Base-by-base conservation (phyloP, 2,329 filamentous ascomycete species). In the Fusarium penzigii region DNA sequence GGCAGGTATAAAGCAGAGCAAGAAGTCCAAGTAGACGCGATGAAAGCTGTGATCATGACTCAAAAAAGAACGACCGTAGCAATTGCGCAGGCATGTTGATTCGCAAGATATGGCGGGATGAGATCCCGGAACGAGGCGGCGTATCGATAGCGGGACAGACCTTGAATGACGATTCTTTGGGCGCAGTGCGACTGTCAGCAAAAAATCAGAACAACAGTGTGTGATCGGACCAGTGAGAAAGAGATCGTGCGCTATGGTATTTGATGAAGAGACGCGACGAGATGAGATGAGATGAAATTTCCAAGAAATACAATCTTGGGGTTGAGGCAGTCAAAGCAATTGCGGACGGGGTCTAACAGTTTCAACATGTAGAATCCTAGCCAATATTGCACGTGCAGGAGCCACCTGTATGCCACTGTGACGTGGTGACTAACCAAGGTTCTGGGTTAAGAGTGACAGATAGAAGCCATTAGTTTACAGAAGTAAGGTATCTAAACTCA, bases 11-110 rank as follows among this genome's bases (percentile, higher is more conserved):
- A 44, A 53, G 52, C 49, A 53, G 61, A 51, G 57, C 47, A 53
- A 46, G 17, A 43, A 53, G 51, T 46, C 20, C 20, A 25, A 25
- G 20, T 25, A 5, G 56, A 62, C 55, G 57, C 51, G 55, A 62
- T 62, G 44, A 48, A 25, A 56, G 52, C 56, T 54, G 60, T 52
- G 58, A 55, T 65, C 63, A 65, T 62, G 63, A 63, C 63, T 65
- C 59, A 58, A 62, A 36, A 50, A 48, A 58, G 53, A 46, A 55
- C 29, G 61, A 49, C 48, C 57, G 52, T 44, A 60, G 51, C 48
- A 61, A 51, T 59, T 50, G 53, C 49, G 52, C 48, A 47, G 58
- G 59, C 63, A 65, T 63, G 54, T 56, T 65, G 49, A 46, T 52
- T 44, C 45, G 44, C 52, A 52, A 50, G 42, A 39, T 50, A 44